Base-by-base conservation (phyloP, 2,329 filamentous ascomycete genomes). In the Calonectria leucothoes region DNA sequence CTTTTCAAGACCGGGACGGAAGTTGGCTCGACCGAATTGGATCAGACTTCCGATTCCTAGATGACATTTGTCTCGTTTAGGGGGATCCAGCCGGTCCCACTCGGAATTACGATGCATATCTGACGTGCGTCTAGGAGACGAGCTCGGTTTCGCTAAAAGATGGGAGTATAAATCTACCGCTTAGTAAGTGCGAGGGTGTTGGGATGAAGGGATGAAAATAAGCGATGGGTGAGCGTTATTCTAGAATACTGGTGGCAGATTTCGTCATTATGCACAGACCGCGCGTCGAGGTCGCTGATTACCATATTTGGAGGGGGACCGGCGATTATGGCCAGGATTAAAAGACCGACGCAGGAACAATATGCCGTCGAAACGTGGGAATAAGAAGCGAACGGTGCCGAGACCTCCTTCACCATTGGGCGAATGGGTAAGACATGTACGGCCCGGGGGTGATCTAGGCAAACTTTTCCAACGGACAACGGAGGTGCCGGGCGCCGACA, bases 31-130 rank as follows among this genome's bases (percentile, higher is more conserved):
- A 57, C 59, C 45, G 51, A 71, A 66, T 57, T 31, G 27, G 70
- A 68, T 6, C 37, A 51, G 29, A 42, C 27, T 55, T 49, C 35
- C 17, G 33, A 27, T 48, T 27, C n/a, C 37, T 35, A 48, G 42
- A 39, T 51, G 35, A 67, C 55, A 52, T 45, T 35, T 29, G 69
- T 23, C 45, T 57, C 25, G 25, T 66, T 51, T 48, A n/a, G 49
- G 68, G 33, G 29, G 65, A 59, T 55, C 51, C 65, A 49, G 15
- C 29, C 45, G 33, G 69, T 52, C 49, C 70, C 70, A 67, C 64
- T 35, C 33, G 6, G 20, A 25, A 17, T 39, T 52, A n/a, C 20
- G 37, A 37, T 70, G 48, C 42, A 29, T 29, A 29, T 31, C 48
- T 69, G 67, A 51, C 42, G 55, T 69, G 14, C 33, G 55, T 64